A percentile compares a stretch with the other conserved stretches of the same genome.
Evolutionary conservation across 2,329 filamentous ascomycete genomes (phyloP).

Genomic region (Cercospora sp.): DNA sequence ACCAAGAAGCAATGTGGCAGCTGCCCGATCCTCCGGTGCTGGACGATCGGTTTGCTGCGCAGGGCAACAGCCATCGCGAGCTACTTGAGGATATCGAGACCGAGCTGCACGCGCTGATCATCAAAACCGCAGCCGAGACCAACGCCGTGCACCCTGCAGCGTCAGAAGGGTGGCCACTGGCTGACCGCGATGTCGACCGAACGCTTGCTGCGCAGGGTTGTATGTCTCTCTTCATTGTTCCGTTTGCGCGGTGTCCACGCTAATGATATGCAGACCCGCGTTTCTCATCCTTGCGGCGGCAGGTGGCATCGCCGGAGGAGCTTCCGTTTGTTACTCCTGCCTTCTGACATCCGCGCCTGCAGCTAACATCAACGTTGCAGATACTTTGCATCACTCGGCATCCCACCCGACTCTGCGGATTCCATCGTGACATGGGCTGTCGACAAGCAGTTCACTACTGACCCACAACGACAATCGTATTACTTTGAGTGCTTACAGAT

Average conservation of each 20-base stretch:
- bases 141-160: conserved; percentile 33
- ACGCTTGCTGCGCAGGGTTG: conserved; percentile 38
- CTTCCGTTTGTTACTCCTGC: conserved; percentile 25
- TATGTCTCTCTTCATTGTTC: conserved; percentile 21
- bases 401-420: conserved; percentile 63
- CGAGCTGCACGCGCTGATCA: conserved; percentile 58
- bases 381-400: conserved; percentile 61
- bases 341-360: not conserved
- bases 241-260: not conserved
- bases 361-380: conserved; percentile 20
- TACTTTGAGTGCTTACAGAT: conserved; percentile 67
- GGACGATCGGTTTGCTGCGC: conserved; percentile 26
- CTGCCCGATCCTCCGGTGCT: conserved; percentile 33
- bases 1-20: conserved; percentile 30
- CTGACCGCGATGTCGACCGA: conserved; percentile 39
- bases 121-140: conserved; percentile 36
- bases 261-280: conserved; percentile 26
- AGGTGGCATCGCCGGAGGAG: conserved; percentile 26
- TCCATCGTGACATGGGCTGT: conserved; percentile 63
- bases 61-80: conserved; percentile 35
- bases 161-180: conserved; percentile 34
- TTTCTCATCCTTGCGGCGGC: conserved; percentile 24
- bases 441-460: conserved; percentile 58
- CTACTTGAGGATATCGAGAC: conserved; percentile 61
- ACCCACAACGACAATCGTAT: conserved; percentile 56